These are phyloP conservation scores for Fraxinus americana DNA, from an alignment of 257 asterid species.

Conservation along the genomic window DNA sequence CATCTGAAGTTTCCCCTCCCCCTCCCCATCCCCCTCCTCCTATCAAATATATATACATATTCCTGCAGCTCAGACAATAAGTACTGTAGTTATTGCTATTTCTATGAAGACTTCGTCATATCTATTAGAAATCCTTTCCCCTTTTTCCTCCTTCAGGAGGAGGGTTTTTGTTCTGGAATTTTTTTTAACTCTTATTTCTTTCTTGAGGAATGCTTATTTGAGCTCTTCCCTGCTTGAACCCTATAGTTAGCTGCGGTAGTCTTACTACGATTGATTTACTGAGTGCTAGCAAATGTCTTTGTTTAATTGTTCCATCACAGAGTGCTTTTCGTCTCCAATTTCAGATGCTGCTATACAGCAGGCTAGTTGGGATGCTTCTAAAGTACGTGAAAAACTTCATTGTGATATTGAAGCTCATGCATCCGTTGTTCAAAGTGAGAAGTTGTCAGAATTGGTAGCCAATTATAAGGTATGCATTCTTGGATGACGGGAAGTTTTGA, in stretches of 20 bases:
- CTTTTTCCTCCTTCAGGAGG: background rate
- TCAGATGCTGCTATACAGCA: conserved; percentile 60
- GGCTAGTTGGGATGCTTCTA: conserved; percentile 60
- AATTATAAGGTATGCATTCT: conserved; percentile 45
- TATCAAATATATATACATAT: background rate
- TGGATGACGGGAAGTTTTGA: background rate
- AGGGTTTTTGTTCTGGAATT: background rate
- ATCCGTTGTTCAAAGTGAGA: conserved; percentile 44
- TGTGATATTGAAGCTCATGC: conserved; percentile 62
- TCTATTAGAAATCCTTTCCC: background rate
- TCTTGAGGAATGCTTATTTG: background rate
- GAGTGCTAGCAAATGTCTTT: background rate
- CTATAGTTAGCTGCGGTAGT: background rate
- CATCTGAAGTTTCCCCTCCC: background rate
- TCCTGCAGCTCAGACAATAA: conserved; percentile 6
- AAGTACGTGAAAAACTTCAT: conserved; percentile 56
- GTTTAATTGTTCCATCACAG: background rate
- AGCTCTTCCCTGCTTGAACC: conserved; percentile 4
- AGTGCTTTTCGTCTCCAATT: conserved; percentile 15
- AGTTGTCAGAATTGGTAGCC: conserved; percentile 46
- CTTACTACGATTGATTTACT: background rate
- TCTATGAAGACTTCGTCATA: background rate
- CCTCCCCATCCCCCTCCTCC: background rate
- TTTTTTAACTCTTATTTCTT: background rate
- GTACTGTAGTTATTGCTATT: background rate